Evolutionary conservation across 2,329 filamentous ascomycete genomes (phyloP), one percentile per base, ranked within the genome.

Genomic region (Arthroderma sp.): DNA sequence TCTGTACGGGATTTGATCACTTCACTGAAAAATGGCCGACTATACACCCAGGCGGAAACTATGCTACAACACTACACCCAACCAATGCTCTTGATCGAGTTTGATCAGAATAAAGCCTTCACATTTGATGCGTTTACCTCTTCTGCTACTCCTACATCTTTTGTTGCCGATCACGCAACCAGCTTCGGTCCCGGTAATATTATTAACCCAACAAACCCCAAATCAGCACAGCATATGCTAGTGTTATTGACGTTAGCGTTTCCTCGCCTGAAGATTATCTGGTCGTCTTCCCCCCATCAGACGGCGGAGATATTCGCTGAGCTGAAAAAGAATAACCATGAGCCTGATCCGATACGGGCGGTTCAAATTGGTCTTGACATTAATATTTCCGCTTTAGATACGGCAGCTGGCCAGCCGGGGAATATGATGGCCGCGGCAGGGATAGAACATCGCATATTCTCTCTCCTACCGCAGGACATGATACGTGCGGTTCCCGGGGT

Each of bases 281-380:
- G 93, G 93, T 93, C 87, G 7, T 88, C 83, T 7, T 90, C 86
- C 9, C 91, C 93, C 0, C 95, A 95, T 68, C 91, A 98, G 71
- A 97, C 93, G 0, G 93, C 93, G 1, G 91, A 97, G 74, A 97
- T 98, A 61, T 97, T 98, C 69, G 86, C 91, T 65, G 85, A 89
- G 63, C 80, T 98, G 56, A 98, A 98, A 75, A 86, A 89, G 63
- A 86, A 90, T 65, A 86, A 91, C 64, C 79, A 85, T 2, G 93
- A 98, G 72, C 93, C 93, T 0, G 91, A 98, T 69, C 93, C 93
- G 1, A 79, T 95, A 37, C 83, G 83, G 2, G 93, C 93, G 0
- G 90, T 95, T 6, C 83, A 86, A 59, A 81, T 91, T 1, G 93
- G 93, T 0, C 75, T 98, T 0, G 84, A 88, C 63, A 73, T 77